phyloP scores from a whole-genome alignment of 345 rosid genomes.

The Capsella bursapastoris region DNA sequence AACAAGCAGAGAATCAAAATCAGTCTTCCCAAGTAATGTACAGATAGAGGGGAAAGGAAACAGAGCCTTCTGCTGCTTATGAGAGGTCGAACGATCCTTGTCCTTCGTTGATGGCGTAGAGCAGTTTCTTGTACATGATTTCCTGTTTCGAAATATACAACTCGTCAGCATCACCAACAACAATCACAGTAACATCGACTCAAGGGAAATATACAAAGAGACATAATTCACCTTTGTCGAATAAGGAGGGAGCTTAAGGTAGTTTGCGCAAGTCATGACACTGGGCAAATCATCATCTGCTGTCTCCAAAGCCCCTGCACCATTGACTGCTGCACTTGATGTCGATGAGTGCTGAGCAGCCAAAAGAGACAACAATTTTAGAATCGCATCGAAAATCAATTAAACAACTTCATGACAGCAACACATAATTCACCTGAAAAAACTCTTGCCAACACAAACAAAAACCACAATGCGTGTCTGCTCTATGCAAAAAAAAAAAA shows the following conservation, averaged over 20 bases:
- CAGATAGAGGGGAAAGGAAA: neutral
- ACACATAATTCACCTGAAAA: neutral
- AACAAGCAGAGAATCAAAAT: conserved; percentile 24
- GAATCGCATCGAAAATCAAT: neutral
- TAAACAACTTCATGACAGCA: conserved; percentile 1
- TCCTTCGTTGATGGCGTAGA: conserved; percentile 95
- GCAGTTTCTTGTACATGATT: conserved; percentile 88
- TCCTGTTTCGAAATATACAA: conserved; percentile 61
- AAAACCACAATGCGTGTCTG: neutral
- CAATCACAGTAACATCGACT: neutral
- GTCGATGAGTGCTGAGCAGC: conserved; percentile 87
- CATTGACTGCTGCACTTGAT: conserved; percentile 69
- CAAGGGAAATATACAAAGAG: neutral
- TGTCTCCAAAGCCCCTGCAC: conserved; percentile 69
- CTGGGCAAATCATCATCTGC: conserved; percentile 98
- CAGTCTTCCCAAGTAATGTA: conserved; percentile 32
- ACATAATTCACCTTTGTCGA: conserved; percentile 74
- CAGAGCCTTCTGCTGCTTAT: conserved; percentile 45
- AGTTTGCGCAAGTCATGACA: conserved; percentile 99
- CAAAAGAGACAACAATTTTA: conserved; percentile 11
- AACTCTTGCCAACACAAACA: neutral
- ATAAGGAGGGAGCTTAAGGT: conserved; percentile 98
- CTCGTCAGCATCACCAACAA: conserved; percentile 21
- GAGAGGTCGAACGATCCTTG: conserved; percentile 98
- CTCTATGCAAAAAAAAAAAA: neutral